A percentile compares a stretch with the other conserved stretches of the same genome.
Conservation (phyloP, 805 yeast species). For the Teunomyces atbi region DNA sequence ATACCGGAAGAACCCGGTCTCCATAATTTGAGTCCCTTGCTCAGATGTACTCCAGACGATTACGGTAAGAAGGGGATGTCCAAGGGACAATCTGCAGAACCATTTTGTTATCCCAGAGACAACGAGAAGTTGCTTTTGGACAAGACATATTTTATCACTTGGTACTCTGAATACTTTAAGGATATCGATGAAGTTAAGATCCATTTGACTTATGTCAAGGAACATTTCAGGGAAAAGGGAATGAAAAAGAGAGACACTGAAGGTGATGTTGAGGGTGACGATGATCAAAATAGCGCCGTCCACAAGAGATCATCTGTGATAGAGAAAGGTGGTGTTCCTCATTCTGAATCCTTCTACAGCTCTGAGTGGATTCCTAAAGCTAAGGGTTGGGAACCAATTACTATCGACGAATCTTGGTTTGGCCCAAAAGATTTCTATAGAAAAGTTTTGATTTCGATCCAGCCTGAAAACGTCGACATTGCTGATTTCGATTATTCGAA, state of each 20-base stretch:
- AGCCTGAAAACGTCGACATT: slow-evolving; percentile 64
- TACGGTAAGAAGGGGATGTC: slow-evolving; percentile 65
- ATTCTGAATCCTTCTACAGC: slow-evolving; percentile 51
- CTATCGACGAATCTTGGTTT: slow-evolving; percentile 64
- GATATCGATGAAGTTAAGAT: slow-evolving; percentile 60
- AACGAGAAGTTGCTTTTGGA: slow-evolving; percentile 55
- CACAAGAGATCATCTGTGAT: slow-evolving; percentile 29
- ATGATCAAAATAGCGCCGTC: neutral
- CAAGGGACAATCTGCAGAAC: slow-evolving; percentile 57
- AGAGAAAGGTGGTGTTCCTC: slow-evolving; percentile 37
- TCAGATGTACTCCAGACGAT: slow-evolving; percentile 81
- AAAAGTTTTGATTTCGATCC: slow-evolving; percentile 65
- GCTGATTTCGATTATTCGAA: slow-evolving; percentile 60
- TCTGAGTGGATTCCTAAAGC: slow-evolving; percentile 68
- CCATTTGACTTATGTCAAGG: slow-evolving; percentile 66
- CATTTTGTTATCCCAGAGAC: slow-evolving; percentile 84
- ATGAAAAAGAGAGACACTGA: slow-evolving; percentile 40
- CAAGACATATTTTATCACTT: slow-evolving; percentile 69
- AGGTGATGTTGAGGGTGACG: slow-evolving; percentile 12
- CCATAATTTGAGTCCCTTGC: slow-evolving; percentile 68
- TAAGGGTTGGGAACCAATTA: slow-evolving; percentile 64
- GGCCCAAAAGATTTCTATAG: slow-evolving; percentile 45
- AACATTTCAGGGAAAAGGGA: slow-evolving; percentile 54
- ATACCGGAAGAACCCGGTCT: slow-evolving; percentile 73
- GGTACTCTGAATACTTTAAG: slow-evolving; percentile 70